Evolutionary conservation across 1,284 basidiomycete genomes (phyloP).

Genomic region (Amylostereum areolatum): DNA sequence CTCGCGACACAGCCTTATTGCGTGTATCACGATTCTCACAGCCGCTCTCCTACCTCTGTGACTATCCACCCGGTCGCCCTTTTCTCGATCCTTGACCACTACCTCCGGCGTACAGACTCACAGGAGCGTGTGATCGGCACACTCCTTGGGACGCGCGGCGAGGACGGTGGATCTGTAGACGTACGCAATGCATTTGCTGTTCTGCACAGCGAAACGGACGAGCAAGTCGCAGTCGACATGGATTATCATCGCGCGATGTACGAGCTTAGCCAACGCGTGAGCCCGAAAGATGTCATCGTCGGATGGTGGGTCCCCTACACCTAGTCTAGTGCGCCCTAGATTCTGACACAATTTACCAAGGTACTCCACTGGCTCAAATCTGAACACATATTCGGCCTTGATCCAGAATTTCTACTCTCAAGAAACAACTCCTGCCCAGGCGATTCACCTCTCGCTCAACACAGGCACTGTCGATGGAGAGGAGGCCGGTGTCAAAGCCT

Average conservation of each 20-base stretch:
- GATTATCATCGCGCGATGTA: constrained; percentile 94
- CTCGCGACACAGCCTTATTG: not conserved
- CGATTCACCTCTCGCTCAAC: constrained; percentile 91
- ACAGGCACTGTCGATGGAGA: constrained; percentile 72
- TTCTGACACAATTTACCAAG: constrained; percentile 29
- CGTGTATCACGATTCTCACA: constrained; percentile 19
- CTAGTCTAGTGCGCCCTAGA: constrained; percentile 1
- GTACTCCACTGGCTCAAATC: constrained; percentile 86
- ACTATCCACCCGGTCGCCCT: constrained; percentile 90
- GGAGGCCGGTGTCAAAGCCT: constrained; percentile 82
- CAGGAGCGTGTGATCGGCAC: constrained; percentile 96
- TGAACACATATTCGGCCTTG: constrained; percentile 95
- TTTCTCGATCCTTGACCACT: constrained; percentile 96
- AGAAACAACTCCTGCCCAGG: constrained; percentile 85
- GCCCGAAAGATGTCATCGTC: constrained; percentile 83
- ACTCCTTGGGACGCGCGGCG: constrained; percentile 81
- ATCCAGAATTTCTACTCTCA: constrained; percentile 98
- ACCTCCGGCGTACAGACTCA: constrained; percentile 78
- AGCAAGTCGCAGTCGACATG: constrained; percentile 93
- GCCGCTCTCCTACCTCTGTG: constrained; percentile 68
- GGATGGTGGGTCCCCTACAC: constrained; percentile 63
- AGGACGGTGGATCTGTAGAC: constrained; percentile 43
- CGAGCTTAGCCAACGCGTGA: constrained; percentile 82
- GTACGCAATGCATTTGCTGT: constrained; percentile 85
- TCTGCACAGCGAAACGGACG: constrained; percentile 86